Conservation (phyloP, 371 early-diverging fungal species). For the Dinochytrium kinnereticum region DNA sequence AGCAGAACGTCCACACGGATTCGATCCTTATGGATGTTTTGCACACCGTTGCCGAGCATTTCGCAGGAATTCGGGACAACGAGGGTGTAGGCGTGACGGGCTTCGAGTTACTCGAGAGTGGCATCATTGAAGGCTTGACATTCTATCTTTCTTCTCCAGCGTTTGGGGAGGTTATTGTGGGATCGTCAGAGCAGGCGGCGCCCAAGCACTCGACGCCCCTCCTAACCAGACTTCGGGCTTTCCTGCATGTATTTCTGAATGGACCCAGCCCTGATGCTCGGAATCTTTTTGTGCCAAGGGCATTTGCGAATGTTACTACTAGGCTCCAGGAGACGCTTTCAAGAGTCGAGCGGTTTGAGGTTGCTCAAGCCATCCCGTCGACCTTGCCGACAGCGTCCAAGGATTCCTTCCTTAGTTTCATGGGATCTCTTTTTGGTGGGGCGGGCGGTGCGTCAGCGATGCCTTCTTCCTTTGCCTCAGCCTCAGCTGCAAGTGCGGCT, state of each 20-base stretch:
- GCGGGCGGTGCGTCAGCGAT: neutral
- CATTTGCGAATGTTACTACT: constrained; percentile 56
- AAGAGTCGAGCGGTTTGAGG: constrained; percentile 74
- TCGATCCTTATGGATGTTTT: constrained; percentile 27
- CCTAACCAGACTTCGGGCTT: constrained; percentile 36
- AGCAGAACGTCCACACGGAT: neutral
- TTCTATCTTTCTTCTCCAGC: constrained; percentile 55
- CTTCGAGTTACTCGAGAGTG: constrained; percentile 81
- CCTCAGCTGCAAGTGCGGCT: constrained; percentile 19
- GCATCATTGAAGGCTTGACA: constrained; percentile 65
- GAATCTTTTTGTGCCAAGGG: constrained; percentile 37
- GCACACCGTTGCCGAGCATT: constrained; percentile 40
- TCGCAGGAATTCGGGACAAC: constrained; percentile 31
- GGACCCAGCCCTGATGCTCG: constrained; percentile 48
- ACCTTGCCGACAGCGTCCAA: neutral
- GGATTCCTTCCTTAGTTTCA: constrained; percentile 20
- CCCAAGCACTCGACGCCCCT: constrained; percentile 21
- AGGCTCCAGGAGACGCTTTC: constrained; percentile 78
- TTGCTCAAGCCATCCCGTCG: constrained; percentile 52
- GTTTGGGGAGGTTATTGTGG: constrained; percentile 29
- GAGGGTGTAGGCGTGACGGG: constrained; percentile 64
- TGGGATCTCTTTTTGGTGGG: constrained; percentile 18
- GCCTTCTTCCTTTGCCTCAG: neutral
- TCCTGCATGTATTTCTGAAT: constrained; percentile 62
- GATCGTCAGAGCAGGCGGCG: constrained; percentile 28